These are phyloP conservation scores for Bonnemaisonia californica DNA, from an alignment of 31 red algal species.

Conservation along the genomic window DNA sequence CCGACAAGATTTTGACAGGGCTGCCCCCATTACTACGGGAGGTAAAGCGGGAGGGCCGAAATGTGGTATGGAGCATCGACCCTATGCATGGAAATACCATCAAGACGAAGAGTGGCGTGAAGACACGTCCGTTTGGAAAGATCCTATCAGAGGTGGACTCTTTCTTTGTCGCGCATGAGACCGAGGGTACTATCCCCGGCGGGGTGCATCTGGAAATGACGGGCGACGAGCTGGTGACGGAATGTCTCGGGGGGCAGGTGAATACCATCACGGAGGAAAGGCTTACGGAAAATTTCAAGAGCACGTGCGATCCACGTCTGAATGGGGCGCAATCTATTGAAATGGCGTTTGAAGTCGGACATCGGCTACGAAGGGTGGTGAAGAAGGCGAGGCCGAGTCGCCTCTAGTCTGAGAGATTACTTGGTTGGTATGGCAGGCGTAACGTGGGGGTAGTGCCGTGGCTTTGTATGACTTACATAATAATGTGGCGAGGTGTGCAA, in stretches of 20 bases:
- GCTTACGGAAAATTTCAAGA: slow-evolving; percentile 67
- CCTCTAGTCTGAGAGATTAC: neutral
- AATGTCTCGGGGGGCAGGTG: slow-evolving; percentile 83
- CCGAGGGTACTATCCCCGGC: slow-evolving; percentile 81
- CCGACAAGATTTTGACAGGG: slow-evolving; percentile 58
- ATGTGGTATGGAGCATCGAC: slow-evolving; percentile 94
- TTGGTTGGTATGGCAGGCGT: too few relatives aligned
- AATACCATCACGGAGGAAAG: slow-evolving; percentile 48
- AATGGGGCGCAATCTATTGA: slow-evolving; percentile 86
- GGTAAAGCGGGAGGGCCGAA: slow-evolving; percentile 55
- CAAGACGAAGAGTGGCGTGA: slow-evolving; percentile 57
- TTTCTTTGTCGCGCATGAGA: slow-evolving; percentile 82
- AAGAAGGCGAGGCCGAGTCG: neutral
- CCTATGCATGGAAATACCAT: slow-evolving; percentile 95
- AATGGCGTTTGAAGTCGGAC: slow-evolving; percentile 82
- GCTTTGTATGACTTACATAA: too few relatives aligned
- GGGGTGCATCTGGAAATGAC: slow-evolving; percentile 97
- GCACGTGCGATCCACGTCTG: slow-evolving; percentile 87
- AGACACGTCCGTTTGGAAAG: slow-evolving; percentile 79
- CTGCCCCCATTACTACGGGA: slow-evolving; percentile 80
- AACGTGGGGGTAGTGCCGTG: neutral
- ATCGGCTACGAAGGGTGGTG: slow-evolving; percentile 44
- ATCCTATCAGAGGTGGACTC: slow-evolving; percentile 75
- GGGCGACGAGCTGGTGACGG: slow-evolving; percentile 78
- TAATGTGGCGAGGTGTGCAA: too few relatives aligned